phyloP scores from a whole-genome alignment of 805 yeast species.

The Candida ortonii region DNA sequence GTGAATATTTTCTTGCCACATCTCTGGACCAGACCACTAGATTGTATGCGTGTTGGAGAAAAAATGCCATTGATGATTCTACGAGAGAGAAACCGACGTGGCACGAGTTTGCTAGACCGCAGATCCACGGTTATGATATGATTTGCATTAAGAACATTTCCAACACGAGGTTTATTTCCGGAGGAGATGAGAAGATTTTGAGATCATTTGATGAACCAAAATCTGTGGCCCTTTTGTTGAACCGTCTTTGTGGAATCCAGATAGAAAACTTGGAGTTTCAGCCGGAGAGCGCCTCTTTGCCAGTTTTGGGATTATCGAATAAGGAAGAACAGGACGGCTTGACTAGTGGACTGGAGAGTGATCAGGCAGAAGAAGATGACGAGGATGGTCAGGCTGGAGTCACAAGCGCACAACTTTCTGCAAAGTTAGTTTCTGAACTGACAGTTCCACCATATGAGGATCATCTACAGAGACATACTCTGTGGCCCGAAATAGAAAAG shows the following conservation, averaged over 20 bases:
- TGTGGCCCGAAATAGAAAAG: slow-evolving; percentile 95
- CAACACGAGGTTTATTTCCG: slow-evolving; percentile 72
- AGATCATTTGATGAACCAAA: slow-evolving; percentile 87
- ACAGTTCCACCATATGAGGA: slow-evolving; percentile 80
- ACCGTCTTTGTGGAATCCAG: slow-evolving; percentile 49
- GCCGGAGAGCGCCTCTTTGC: slow-evolving; percentile 86
- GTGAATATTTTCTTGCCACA: slow-evolving; percentile 68
- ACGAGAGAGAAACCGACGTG: slow-evolving; percentile 45
- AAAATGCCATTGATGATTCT: slow-evolving; percentile 30
- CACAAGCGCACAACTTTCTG: slow-evolving; percentile 38
- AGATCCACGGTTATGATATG: slow-evolving; percentile 98
- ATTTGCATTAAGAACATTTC: slow-evolving; percentile 65
- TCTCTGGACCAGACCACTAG: slow-evolving; percentile 94
- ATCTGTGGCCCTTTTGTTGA: slow-evolving; percentile 63
- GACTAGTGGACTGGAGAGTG: slow-evolving; percentile 36
- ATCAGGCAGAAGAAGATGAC: slow-evolving; percentile 40
- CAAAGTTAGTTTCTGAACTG: slow-evolving; percentile 46
- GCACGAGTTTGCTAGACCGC: slow-evolving; percentile 96
- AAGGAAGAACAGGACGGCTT: slow-evolving; percentile 65
- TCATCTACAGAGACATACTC: slow-evolving; percentile 82
- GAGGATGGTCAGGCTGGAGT: slow-evolving; percentile 35
- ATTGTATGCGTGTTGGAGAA: slow-evolving; percentile 63
- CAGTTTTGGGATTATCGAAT: slow-evolving; percentile 90
- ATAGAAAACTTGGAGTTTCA: slow-evolving; percentile 30
- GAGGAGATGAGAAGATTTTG: slow-evolving; percentile 92